Percentiles rank a stretch among this genome's conserved stretches.
Conservation (phyloP, 2,329 filamentous ascomycete species). For the Paracamarosporium sp. region DNA sequence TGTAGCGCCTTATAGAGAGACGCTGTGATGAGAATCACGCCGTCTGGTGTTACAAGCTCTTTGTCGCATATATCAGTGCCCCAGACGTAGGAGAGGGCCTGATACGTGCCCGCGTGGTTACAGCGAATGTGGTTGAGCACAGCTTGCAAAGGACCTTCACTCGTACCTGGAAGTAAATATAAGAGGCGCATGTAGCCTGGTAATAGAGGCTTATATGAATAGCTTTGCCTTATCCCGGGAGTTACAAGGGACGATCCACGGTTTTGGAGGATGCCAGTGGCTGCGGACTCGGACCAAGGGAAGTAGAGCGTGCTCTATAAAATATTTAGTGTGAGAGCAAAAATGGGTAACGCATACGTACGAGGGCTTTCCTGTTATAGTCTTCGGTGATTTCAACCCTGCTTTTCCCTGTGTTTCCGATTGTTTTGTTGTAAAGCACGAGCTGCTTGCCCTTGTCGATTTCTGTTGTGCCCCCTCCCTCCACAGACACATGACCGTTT, state of each 20-base stretch:
- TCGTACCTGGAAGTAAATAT: constrained; percentile 9
- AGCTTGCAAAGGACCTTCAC: constrained; percentile 3
- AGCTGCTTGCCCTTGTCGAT: too few relatives aligned
- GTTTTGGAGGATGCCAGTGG: background rate
- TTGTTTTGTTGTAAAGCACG: too few relatives aligned
- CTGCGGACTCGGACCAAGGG: background rate
- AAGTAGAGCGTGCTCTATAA: background rate
- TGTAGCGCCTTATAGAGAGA: constrained; percentile 8
- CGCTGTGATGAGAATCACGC: constrained; percentile 4
- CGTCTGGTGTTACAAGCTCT: constrained; percentile 3
- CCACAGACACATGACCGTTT: too few relatives aligned
- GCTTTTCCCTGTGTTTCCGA: too few relatives aligned
- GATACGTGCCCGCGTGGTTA: background rate
- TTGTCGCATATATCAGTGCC: background rate
- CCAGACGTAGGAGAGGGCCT: constrained; percentile 15
- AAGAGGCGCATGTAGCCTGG: constrained; percentile 11
- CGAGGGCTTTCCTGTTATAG: too few relatives aligned
- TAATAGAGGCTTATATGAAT: background rate
- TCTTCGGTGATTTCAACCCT: too few relatives aligned
- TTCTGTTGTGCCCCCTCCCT: too few relatives aligned
- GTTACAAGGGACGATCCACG: background rate
- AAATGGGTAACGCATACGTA: too few relatives aligned
- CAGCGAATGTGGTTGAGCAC: constrained; percentile 4
- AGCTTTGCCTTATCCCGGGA: background rate
- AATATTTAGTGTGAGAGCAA: too few relatives aligned